Conservation (phyloP, 176 grass and related monocot species). For the Lolium rigidum region DNA sequence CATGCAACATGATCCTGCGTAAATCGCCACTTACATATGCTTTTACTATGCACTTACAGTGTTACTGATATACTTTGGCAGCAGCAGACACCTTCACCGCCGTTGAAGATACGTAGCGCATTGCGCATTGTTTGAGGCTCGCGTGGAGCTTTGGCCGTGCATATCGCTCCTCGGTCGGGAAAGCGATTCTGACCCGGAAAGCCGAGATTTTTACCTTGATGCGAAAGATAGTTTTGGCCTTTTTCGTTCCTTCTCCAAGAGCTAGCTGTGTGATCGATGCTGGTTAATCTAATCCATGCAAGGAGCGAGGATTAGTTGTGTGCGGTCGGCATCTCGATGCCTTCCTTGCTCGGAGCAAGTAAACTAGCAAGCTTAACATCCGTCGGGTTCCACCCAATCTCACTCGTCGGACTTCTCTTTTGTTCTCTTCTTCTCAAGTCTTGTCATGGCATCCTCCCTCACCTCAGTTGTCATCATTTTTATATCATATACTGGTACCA, state of each 20-base stretch:
- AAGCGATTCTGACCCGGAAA: background rate
- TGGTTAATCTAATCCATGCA: background rate
- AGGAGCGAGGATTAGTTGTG: constrained; percentile 21
- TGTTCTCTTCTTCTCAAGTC: constrained; percentile 61
- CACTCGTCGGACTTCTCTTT: constrained; percentile 70
- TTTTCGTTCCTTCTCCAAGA: background rate
- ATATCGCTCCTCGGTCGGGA: background rate
- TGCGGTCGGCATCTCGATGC: constrained; percentile 39
- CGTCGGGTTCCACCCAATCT: constrained; percentile 68
- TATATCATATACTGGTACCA: background rate
- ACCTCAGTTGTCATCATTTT: too few species aligned
- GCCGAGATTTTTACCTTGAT: background rate
- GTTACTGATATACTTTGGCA: background rate
- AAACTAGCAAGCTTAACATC: constrained; percentile 51
- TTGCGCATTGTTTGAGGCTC: constrained; percentile 7
- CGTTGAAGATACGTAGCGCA: constrained; percentile 1
- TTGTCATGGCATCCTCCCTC: too few species aligned
- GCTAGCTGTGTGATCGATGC: background rate
- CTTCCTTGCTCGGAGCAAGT: constrained; percentile 41
- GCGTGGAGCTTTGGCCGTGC: background rate
- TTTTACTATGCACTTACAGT: background rate
- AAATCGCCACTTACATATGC: background rate
- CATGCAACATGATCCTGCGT: too few species aligned
- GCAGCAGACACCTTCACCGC: background rate
- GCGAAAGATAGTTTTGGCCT: constrained; percentile 11